Conservation (phyloP, 2,329 filamentous ascomycete species). For the Magnaporthales sp. region DNA sequence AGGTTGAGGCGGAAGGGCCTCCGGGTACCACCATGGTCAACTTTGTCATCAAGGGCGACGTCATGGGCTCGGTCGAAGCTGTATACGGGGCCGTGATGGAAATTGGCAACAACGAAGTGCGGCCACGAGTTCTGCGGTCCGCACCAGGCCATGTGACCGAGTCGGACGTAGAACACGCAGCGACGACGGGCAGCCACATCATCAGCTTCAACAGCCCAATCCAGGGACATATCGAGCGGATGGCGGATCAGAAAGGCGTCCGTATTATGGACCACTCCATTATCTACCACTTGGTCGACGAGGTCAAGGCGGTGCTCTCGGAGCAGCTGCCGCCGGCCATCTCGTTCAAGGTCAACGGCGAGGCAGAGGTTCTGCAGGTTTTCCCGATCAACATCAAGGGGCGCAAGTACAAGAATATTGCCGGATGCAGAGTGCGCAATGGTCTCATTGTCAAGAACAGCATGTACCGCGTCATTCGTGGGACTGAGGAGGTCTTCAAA, state of each 20-base stretch:
- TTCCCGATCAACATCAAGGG: constrained; percentile 79
- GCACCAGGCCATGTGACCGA: constrained; percentile 72
- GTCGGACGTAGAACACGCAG: constrained; percentile 83
- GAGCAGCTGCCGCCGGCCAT: constrained; percentile 60
- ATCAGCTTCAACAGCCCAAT: constrained; percentile 78
- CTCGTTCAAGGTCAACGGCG: constrained; percentile 66
- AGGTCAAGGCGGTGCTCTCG: constrained; percentile 59
- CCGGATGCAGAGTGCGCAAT: constrained; percentile 81
- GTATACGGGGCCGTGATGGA: constrained; percentile 68
- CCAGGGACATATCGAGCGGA: constrained; percentile 55
- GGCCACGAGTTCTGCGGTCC: constrained; percentile 66
- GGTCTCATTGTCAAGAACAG: constrained; percentile 57
- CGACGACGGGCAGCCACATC: constrained; percentile 64
- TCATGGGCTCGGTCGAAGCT: constrained; percentile 88
- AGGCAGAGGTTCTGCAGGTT: constrained; percentile 75
- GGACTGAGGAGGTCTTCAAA: constrained; percentile 65
- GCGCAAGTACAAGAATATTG: constrained; percentile 63
- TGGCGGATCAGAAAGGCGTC: constrained; percentile 66
- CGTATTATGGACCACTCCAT: constrained; percentile 76
- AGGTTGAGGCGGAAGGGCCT: constrained; percentile 26
- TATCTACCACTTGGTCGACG: constrained; percentile 73
- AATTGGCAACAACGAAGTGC: constrained; percentile 79
- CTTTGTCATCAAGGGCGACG: constrained; percentile 87
- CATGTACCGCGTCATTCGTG: constrained; percentile 64
- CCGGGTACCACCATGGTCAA: constrained; percentile 49